Percentiles rank a stretch among this genome's conserved stretches.
Evolutionary conservation across 2,329 filamentous ascomycete species (phyloP).

Genomic region (Fonsecaea pedrosoi): DNA sequence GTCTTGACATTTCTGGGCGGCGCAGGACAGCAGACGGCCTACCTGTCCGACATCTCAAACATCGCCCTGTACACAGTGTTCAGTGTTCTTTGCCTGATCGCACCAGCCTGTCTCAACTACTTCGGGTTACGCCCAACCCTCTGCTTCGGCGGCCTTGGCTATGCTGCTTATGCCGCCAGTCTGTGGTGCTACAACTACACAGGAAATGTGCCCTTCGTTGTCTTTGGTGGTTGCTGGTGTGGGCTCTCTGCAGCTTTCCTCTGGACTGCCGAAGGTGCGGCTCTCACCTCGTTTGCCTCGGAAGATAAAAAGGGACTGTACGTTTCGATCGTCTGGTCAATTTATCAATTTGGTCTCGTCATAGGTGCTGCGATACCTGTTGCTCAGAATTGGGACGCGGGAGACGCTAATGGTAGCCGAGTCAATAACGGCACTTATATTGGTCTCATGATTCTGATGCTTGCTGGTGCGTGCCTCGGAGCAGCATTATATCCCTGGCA

Average conservation of each 20-base stretch:
- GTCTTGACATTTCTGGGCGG: conserved; percentile 69
- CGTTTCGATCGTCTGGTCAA: conserved; percentile 84
- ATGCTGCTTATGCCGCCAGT: conserved; percentile 46
- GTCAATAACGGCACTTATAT: conserved; percentile 72
- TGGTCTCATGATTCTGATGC: conserved; percentile 74
- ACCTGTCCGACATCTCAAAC: conserved; percentile 69
- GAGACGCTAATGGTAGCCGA: conserved; percentile 55
- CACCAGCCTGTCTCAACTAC: conserved; percentile 48
- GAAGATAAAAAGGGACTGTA: conserved; percentile 79
- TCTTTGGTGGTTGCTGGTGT: conserved; percentile 75
- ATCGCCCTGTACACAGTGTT: conserved; percentile 74
- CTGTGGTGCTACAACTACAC: conserved; percentile 50
- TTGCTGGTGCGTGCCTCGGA: conserved; percentile 67
- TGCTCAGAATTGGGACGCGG: conserved; percentile 42
- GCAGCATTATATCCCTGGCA: conserved; percentile 69
- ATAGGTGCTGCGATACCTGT: conserved; percentile 64
- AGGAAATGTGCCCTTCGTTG: conserved; percentile 45
- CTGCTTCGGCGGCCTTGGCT: conserved; percentile 43
- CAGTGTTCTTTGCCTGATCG: conserved; percentile 62
- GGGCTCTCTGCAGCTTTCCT: conserved; percentile 80
- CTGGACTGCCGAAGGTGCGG: conserved; percentile 82
- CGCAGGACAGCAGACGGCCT: conserved; percentile 63
- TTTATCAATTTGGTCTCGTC: conserved; percentile 83
- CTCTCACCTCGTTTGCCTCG: conserved; percentile 68
- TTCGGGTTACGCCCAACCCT: conserved; percentile 42